Evolutionary conservation across 2,329 filamentous ascomycete species (phyloP), one percentile per base, ranked within the genome.

Genomic region (Sarocladium kiliense): DNA sequence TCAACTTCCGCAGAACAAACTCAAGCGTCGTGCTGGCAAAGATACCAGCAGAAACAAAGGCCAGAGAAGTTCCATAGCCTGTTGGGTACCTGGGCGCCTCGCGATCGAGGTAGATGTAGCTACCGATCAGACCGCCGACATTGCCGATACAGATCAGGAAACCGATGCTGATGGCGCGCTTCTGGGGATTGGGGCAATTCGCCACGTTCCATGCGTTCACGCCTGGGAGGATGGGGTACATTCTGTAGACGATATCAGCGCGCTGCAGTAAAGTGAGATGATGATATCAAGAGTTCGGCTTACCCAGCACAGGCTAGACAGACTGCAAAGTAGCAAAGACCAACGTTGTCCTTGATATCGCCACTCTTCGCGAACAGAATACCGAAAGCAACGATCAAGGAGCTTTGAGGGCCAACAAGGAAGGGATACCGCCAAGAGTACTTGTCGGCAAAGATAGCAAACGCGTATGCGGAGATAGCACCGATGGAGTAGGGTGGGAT

Each of bases 251-350:
- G 18, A 7, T 30, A 23, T 32, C 26, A 32, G 47, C 25, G 9
- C 11, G 10, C 18, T 19, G 10, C n/a, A 41, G 9, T 12, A 7
- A n/a, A n/a, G n/a, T n/a, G n/a, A n/a, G n/a, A n/a, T n/a, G n/a
- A n/a, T n/a, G n/a, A n/a, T n/a, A n/a, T n/a, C n/a, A n/a, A n/a
- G n/a, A n/a, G n/a, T n/a, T n/a, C n/a, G 12, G 12, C 59, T 60
- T 54, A 65, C 61, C 66, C 66, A 3, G 64, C 57, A 30, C 63
- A 75, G 0, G 74, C 71, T 3, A 78, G 60, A 37, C 71, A 73
- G 27, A 77, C 69, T 1, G 69, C 73, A 50, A 77, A 75, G 57
- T 75, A 76, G 54, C 71, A 71, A 0, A 71, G 60, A 0, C 66
- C 70, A 18, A 77, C 66, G 54, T 76, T 74, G 23, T 68, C 57